A percentile compares a stretch with the other conserved stretches of the same genome.
Evolutionary conservation across 345 rosid genomes (phyloP).

Genomic region (Cardamine occulta): DNA sequence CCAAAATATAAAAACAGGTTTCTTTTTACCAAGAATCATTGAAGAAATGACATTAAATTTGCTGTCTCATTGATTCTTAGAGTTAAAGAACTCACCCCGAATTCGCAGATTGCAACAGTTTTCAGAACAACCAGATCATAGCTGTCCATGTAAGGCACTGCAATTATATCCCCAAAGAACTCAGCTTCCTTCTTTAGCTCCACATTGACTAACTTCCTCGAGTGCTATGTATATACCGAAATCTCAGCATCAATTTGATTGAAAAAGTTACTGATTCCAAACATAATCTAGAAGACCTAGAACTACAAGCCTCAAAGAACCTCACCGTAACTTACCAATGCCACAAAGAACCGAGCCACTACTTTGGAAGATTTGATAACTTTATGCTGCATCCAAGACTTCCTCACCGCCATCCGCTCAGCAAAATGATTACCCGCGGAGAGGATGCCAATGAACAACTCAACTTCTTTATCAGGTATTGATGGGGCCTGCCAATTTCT

Average conservation of each 20-base stretch:
- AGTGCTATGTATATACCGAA: constrained; percentile 49
- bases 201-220: constrained; percentile 63
- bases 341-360: constrained; percentile 83
- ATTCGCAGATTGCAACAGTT: constrained; percentile 80
- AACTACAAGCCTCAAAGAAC: not conserved
- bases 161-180: constrained; percentile 64
- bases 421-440: constrained; percentile 79
- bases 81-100: constrained; percentile 52
- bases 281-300: not conserved
- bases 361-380: constrained; percentile 66
- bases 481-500: constrained; percentile 67
- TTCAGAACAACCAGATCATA: constrained; percentile 71
- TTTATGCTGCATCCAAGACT: constrained; percentile 78
- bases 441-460: constrained; percentile 71
- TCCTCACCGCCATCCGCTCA: constrained; percentile 85
- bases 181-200: constrained; percentile 78
- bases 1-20: constrained; percentile 4
- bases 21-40: not conserved
- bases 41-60: not conserved
- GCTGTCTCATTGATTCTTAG: not conserved
- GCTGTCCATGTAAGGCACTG: constrained; percentile 73
- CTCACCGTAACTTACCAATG: constrained; percentile 53
- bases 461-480: constrained; percentile 52
- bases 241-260: not conserved
- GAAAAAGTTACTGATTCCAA: constrained; percentile 11